phyloP scores from a whole-genome alignment of 2,329 filamentous ascomycete genomes.

The Parastagonospora avenae region DNA sequence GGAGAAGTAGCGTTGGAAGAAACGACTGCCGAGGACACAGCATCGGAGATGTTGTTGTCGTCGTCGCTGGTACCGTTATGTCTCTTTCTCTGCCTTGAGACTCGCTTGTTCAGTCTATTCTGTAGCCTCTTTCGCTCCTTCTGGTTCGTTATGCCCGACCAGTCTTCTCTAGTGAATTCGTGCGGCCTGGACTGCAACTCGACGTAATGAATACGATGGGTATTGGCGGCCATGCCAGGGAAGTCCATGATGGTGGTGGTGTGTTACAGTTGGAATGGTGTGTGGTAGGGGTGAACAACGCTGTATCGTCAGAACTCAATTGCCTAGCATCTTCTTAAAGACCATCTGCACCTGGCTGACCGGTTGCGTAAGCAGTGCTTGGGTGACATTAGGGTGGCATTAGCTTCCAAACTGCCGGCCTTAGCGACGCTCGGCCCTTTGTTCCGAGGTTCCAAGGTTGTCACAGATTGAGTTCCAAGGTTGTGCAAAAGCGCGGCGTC shows the following conservation, averaged over 20 bases:
- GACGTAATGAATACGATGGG: background rate
- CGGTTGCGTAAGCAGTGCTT: background rate
- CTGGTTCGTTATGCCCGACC: background rate
- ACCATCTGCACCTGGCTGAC: background rate
- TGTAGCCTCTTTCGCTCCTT: background rate
- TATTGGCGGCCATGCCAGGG: background rate
- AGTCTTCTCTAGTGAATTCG: background rate
- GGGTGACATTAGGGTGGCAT: background rate
- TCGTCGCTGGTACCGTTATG: background rate
- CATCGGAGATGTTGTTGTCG: background rate
- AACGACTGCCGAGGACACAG: background rate
- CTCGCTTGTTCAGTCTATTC: background rate
- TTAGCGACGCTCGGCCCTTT: background rate
- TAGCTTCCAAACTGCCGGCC: background rate
- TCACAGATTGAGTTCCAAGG: no score
- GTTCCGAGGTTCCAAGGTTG: no score
- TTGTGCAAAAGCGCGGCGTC: no score
- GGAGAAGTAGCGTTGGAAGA: background rate
- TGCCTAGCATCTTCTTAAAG: background rate
- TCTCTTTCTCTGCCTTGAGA: background rate
- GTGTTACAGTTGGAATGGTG: background rate
- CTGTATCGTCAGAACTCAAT: background rate
- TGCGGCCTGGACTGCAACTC: background rate
- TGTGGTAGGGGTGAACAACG: background rate
- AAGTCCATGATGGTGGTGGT: background rate